These are phyloP conservation scores for Coemansia interrupta DNA, from an alignment of 192 early-diverging fungal genomes.

Conservation along the genomic window DNA sequence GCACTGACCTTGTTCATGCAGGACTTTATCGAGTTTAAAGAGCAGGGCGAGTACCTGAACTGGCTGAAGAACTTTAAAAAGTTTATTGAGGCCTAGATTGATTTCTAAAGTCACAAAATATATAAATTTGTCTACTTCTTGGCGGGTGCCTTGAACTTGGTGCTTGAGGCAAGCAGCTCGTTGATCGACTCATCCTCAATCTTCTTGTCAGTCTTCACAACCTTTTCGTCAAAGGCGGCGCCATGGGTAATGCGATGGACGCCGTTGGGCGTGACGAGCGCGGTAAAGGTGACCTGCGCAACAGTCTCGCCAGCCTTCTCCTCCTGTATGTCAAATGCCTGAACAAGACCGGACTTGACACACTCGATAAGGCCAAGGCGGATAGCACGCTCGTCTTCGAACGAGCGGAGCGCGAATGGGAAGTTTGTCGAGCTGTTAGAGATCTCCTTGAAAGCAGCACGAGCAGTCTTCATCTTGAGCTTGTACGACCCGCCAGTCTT, in stretches of 20 bases:
- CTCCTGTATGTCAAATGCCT: conserved; percentile 78
- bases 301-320: conserved; percentile 76
- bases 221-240: conserved; percentile 66
- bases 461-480: conserved; percentile 85
- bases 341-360: conserved; percentile 74
- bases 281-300: conserved; percentile 91
- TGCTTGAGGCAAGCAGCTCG: conserved; percentile 64
- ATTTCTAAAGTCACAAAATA: not conserved
- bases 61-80: conserved; percentile 81
- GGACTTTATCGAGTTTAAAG: conserved; percentile 89
- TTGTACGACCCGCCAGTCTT: conserved; percentile 75
- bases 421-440: conserved; percentile 76
- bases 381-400: conserved; percentile 88
- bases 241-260: conserved; percentile 77
- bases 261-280: conserved; percentile 83
- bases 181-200: conserved; percentile 77
- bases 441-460: conserved; percentile 69
- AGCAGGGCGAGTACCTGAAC: conserved; percentile 86
- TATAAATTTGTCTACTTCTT: conserved; percentile 25
- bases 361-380: conserved; percentile 91
- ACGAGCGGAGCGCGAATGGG: conserved; percentile 81
- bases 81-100: conserved; percentile 62
- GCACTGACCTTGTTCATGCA: conserved; percentile 80
- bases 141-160: conserved; percentile 47
- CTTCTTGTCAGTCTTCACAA: conserved; percentile 81